These are phyloP conservation scores for Sporobolomyces roseus DNA, from an alignment of 768 basidiomycete genomes.

Conservation along the genomic window DNA sequence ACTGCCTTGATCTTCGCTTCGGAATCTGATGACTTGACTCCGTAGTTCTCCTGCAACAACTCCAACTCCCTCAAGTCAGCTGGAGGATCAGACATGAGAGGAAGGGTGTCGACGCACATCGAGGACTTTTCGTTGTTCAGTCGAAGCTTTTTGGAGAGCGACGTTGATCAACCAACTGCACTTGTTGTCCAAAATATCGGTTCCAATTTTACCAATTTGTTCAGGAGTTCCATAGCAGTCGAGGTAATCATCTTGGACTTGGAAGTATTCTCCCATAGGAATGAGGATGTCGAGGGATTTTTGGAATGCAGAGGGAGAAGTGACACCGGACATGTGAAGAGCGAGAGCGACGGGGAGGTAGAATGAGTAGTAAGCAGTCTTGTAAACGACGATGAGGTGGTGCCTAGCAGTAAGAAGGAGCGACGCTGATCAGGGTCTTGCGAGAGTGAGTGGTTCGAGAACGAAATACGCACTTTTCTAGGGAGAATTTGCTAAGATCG, in stretches of 20 bases:
- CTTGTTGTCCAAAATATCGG: constrained; percentile 98
- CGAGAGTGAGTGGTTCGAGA: background rate
- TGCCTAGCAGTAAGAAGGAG: constrained; percentile 58
- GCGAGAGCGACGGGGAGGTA: constrained; percentile 96
- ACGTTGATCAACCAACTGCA: constrained; percentile 94
- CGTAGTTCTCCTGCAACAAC: constrained; percentile 60
- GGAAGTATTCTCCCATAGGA: constrained; percentile 96
- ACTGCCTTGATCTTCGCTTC: constrained; percentile 65
- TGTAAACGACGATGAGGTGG: constrained; percentile 88
- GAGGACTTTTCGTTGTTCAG: constrained; percentile 53
- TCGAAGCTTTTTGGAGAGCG: constrained; percentile 58
- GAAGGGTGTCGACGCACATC: constrained; percentile 48
- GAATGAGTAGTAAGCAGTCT: constrained; percentile 97
- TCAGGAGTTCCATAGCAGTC: constrained; percentile 87
- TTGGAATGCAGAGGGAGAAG: constrained; percentile 61
- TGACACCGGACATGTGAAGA: constrained; percentile 63
- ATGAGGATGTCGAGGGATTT: constrained; percentile 75
- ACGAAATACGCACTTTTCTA: constrained; percentile 64
- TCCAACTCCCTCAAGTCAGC: no score
- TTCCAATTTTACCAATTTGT: constrained; percentile 92
- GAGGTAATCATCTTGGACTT: constrained; percentile 95
- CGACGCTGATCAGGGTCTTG: background rate
- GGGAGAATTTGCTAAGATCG: constrained; percentile 80
- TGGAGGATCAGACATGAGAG: no score
- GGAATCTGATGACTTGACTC: constrained; percentile 57